Evolutionary conservation across 148 eudicot species (phyloP).

Genomic region (Vaccinium darrowii): DNA sequence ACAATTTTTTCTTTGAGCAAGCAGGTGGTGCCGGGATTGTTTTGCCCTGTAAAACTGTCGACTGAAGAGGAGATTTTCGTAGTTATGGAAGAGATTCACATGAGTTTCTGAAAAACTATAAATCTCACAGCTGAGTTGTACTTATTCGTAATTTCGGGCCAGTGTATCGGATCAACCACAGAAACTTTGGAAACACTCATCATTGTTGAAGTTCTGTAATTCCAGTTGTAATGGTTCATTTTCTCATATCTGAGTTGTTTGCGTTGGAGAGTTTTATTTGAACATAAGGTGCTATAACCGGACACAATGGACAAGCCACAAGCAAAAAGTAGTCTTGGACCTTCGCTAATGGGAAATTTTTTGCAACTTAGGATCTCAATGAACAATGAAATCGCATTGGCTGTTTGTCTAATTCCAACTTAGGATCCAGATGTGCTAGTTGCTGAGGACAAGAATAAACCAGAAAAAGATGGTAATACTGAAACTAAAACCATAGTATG

Average conservation of each 20-base stretch:
- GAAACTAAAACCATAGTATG: background rate
- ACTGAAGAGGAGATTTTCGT: slow-evolving; percentile 53
- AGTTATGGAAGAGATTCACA: slow-evolving; percentile 55
- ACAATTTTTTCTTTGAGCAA: too few species aligned
- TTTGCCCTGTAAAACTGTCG: slow-evolving; percentile 36
- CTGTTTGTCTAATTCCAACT: background rate
- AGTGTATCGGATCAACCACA: slow-evolving; percentile 23
- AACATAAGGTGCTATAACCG: background rate
- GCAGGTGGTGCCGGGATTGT: slow-evolving; percentile 77
- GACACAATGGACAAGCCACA: background rate
- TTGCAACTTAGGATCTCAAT: background rate
- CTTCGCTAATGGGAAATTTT: background rate
- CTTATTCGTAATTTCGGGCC: slow-evolving; percentile 26
- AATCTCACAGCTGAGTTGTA: slow-evolving; percentile 43
- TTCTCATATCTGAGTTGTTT: background rate
- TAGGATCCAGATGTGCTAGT: background rate
- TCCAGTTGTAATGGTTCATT: background rate
- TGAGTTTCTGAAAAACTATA: slow-evolving; percentile 47
- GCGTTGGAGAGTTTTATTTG: background rate
- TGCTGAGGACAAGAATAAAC: background rate
- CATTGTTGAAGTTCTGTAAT: background rate
- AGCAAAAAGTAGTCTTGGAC: background rate
- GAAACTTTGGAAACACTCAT: slow-evolving; percentile 9
- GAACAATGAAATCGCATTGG: background rate
- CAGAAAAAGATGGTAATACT: background rate